Evolutionary conservation across 2,329 filamentous ascomycete genomes (phyloP).

Genomic region (Verticillium nonalfalfae): DNA sequence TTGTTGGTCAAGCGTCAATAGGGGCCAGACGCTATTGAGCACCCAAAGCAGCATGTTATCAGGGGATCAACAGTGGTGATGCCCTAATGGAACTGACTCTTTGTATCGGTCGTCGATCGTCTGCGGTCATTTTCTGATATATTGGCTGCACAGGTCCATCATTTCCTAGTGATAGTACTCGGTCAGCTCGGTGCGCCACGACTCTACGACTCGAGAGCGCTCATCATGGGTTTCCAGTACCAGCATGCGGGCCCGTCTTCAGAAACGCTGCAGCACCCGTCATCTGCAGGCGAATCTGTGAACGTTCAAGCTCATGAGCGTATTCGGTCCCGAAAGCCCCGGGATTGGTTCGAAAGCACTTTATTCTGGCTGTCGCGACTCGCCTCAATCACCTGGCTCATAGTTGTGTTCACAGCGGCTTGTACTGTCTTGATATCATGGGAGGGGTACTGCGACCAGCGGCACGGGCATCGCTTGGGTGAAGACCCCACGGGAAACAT

Average conservation of each 20-base stretch:
- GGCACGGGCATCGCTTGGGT: neutral
- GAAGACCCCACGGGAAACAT: neutral
- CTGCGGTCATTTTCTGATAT: too few species aligned
- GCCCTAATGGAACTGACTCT: too few species aligned
- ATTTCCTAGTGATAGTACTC: too few species aligned
- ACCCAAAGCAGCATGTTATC: neutral
- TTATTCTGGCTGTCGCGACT: neutral
- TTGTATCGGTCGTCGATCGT: too few species aligned
- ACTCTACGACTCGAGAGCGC: too few species aligned
- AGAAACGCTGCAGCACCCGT: too few species aligned
- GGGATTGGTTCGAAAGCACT: neutral
- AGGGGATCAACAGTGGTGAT: neutral
- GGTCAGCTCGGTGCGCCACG: too few species aligned
- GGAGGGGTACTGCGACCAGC: neutral
- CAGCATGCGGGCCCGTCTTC: too few species aligned
- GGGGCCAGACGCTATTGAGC: neutral
- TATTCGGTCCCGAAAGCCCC: neutral
- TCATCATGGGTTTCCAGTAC: too few species aligned
- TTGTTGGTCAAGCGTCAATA: neutral
- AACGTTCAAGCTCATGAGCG: neutral
- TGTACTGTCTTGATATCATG: neutral
- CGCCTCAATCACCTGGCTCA: neutral
- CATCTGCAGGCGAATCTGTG: too few species aligned
- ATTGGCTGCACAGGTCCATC: too few species aligned
- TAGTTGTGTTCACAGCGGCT: neutral